Percentiles rank a stretch among this genome's conserved stretches.
phyloP scores from a whole-genome alignment of 2,329 filamentous ascomycete species.

The Aspergillus sp. region DNA sequence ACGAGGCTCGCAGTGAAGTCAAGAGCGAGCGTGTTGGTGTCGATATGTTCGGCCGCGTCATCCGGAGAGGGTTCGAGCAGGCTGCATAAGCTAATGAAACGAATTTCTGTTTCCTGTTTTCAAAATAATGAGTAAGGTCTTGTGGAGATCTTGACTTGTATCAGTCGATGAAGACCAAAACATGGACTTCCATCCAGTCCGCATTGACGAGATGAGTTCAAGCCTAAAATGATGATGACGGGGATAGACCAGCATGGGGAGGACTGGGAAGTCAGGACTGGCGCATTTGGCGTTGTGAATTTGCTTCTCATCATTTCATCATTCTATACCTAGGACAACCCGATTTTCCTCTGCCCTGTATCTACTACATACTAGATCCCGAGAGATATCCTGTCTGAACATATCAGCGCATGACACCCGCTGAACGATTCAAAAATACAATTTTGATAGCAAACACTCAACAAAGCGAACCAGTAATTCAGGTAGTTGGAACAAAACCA shows the following conservation, averaged over 20 bases:
- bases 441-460: not conserved
- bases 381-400: not conserved
- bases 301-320: slow-evolving; percentile 22
- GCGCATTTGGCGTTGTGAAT: slow-evolving; percentile 30
- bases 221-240: slow-evolving; percentile 19
- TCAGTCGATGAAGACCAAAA: slow-evolving; percentile 3
- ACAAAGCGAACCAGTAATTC: not conserved
- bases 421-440: not conserved
- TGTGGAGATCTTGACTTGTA: slow-evolving; percentile 9
- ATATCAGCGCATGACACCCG: not conserved
- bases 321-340: not conserved
- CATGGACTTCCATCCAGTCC: slow-evolving; percentile 9
- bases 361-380: not conserved
- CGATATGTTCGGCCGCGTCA: slow-evolving; percentile 60
- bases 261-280: slow-evolving; percentile 24
- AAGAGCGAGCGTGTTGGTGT: slow-evolving; percentile 85
- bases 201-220: slow-evolving; percentile 16
- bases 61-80: slow-evolving; percentile 84
- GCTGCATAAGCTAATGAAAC: slow-evolving; percentile 52
- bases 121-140: slow-evolving; percentile 9
- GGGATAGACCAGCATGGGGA: slow-evolving; percentile 21
- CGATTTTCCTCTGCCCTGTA: not conserved
- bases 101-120: slow-evolving; percentile 11
- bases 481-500: not conserved
- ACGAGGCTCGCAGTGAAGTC: slow-evolving; percentile 93